These are phyloP conservation scores for Hsuehochloa calcarea DNA, from an alignment of 176 grass and related monocot species.

Conservation along the genomic window DNA sequence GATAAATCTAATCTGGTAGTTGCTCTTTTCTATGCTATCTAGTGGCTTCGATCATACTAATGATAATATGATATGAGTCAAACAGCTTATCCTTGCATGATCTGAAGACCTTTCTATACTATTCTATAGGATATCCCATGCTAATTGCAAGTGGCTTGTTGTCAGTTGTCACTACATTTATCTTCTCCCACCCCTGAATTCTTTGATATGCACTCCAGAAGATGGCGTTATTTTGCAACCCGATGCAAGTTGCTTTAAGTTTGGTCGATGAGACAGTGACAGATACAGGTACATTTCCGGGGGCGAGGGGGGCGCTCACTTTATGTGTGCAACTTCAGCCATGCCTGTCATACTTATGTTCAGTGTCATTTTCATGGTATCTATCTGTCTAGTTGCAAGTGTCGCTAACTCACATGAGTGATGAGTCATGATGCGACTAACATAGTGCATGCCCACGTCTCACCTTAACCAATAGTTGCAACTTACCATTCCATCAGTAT, in stretches of 20 bases:
- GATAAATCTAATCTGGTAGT: conserved; percentile 29
- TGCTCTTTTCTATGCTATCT: background rate
- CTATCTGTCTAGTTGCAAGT: background rate
- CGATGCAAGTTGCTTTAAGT: conserved; percentile 34
- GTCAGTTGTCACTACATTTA: background rate
- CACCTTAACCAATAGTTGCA: background rate
- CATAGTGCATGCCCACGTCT: background rate
- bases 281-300: conserved; percentile 13
- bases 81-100: conserved; percentile 27
- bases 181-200: conserved; percentile 16
- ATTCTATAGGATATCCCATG: conserved; percentile 31
- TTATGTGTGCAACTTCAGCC: conserved; percentile 20
- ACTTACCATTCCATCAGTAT: background rate
- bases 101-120: conserved; percentile 30
- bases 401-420: conserved; percentile 8
- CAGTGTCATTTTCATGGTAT: conserved; percentile 36
- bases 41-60: conserved; percentile 3
- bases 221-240: conserved; percentile 8
- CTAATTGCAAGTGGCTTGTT: conserved; percentile 22
- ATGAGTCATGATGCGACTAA: too few species aligned
- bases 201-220: conserved; percentile 24
- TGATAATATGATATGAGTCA: background rate
- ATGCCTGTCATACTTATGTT: conserved; percentile 5
- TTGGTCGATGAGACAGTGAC: conserved; percentile 8
- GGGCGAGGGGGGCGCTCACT: background rate